A percentile compares a stretch with the other conserved stretches of the same genome.
phyloP scores from a whole-genome alignment of 805 yeast species.

The Groenewaldozyma tartarivorans region DNA sequence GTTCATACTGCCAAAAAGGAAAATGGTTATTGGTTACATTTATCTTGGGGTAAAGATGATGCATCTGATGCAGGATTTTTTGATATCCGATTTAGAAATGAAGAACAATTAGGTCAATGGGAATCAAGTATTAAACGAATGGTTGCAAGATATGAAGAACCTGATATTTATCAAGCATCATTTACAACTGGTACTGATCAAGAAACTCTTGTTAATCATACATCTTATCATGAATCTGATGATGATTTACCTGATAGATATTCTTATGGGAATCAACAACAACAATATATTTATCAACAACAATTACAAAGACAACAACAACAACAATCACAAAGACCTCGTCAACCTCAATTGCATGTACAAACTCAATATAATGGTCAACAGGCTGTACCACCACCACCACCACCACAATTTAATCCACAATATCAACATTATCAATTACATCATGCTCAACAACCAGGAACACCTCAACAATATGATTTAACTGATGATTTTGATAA shows the following conservation, averaged over 20 bases:
- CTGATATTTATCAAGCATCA: slow-evolving; percentile 3
- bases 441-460: neutral
- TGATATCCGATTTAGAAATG: slow-evolving; percentile 70
- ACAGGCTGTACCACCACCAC: neutral
- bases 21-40: slow-evolving; percentile 23
- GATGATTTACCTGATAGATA: slow-evolving; percentile 8
- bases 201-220: slow-evolving; percentile 10
- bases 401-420: neutral
- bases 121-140: slow-evolving; percentile 29
- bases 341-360: neutral
- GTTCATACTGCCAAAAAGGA: slow-evolving; percentile 26
- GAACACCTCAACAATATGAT: neutral
- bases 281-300: neutral
- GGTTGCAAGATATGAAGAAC: slow-evolving; percentile 17
- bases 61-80: slow-evolving; percentile 74
- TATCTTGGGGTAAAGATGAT: slow-evolving; percentile 39
- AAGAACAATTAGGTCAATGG: slow-evolving; percentile 81
- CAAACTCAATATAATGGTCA: neutral
- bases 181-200: slow-evolving; percentile 2
- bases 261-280: neutral
- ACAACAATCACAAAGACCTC: slow-evolving; percentile 1
- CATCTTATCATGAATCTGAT: slow-evolving; percentile 14
- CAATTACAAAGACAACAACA: slow-evolving; percentile 1
- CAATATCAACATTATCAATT: neutral
- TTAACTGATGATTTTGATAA: slow-evolving; percentile 1